Percentiles rank a stretch among this genome's conserved stretches.
phyloP scores from a whole-genome alignment of 2,329 filamentous ascomycete genomes.

The Paramyrothecium roridum region DNA sequence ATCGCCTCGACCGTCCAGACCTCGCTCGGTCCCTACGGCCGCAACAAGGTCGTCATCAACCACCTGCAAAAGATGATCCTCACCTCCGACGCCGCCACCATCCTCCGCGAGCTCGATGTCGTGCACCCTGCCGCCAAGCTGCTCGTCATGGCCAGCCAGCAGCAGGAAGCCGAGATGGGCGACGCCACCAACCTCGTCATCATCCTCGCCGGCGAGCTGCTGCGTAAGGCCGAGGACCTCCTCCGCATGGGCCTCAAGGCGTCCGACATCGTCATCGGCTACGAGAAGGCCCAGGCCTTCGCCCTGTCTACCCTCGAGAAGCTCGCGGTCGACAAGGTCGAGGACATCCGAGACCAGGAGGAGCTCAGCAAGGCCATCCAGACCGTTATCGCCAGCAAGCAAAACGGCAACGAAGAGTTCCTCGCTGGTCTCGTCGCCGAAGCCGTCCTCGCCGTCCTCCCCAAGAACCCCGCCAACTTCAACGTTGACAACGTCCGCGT shows the following conservation, averaged over 20 bases:
- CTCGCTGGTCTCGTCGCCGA: conserved; percentile 86
- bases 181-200: conserved; percentile 98
- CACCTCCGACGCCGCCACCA: conserved; percentile 95
- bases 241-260: conserved; percentile 96
- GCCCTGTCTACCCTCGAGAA: conserved; percentile 84
- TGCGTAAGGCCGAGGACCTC: conserved; percentile 96
- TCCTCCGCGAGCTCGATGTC: conserved; percentile 94
- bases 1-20: conserved; percentile 97
- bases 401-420: conserved; percentile 88
- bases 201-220: conserved; percentile 86
- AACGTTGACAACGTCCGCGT: conserved; percentile 99
- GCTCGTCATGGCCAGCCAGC: conserved; percentile 96
- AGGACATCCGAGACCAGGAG: conserved; percentile 73
- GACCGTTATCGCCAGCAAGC: conserved; percentile 95
- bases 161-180: conserved; percentile 98
- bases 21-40: conserved; percentile 92
- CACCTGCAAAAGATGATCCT: conserved; percentile 99
- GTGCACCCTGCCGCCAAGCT: conserved; percentile 97
- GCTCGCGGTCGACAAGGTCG: conserved; percentile 85
- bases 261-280: conserved; percentile 94
- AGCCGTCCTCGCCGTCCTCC: conserved; percentile 79
- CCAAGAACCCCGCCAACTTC: conserved; percentile 94
- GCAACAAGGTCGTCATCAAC: conserved; percentile 99
- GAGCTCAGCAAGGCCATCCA: conserved; percentile 94
- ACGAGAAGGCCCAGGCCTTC: conserved; percentile 90